Evolutionary conservation across 2,329 filamentous ascomycete species (phyloP).

Genomic region (Myriosclerotinia scirpicola): DNA sequence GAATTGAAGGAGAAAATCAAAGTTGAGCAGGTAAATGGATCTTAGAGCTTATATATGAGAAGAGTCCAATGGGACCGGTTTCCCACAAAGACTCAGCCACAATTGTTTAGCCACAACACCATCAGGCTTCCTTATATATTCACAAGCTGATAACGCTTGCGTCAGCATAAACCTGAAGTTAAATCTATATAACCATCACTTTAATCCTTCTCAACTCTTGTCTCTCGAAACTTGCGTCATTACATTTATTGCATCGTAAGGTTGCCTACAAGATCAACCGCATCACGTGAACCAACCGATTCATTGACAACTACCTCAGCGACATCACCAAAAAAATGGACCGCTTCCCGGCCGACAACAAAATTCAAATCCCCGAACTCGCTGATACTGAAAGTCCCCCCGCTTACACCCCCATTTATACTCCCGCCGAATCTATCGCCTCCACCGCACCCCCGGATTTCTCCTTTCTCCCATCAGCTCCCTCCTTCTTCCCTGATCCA

Average conservation of each 20-base stretch:
- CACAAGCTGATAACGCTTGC: slow-evolving; percentile 10
- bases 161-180: slow-evolving; percentile 1
- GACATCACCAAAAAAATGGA: slow-evolving; percentile 20
- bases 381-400: slow-evolving; percentile 10
- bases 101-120: slow-evolving; percentile 3
- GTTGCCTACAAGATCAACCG: no score
- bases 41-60: slow-evolving; percentile 35
- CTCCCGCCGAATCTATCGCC: slow-evolving; percentile 10
- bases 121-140: slow-evolving; percentile 1
- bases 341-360: slow-evolving; percentile 27
- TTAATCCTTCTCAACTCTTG: background rate
- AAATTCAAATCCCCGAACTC: slow-evolving; percentile 21
- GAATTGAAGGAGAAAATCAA: slow-evolving; percentile 42
- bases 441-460: slow-evolving; percentile 7
- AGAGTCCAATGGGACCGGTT: background rate
- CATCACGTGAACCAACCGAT: background rate
- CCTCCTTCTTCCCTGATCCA: no score
- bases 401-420: slow-evolving; percentile 12
- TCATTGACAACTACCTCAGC: background rate
- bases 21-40: background rate
- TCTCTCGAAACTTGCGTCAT: background rate
- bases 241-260: background rate
- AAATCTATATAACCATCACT: slow-evolving; percentile 1
- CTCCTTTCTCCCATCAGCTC: slow-evolving; percentile 7
- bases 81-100: slow-evolving; percentile 3